Evolutionary conservation across 441 rosid genomes (phyloP).

Genomic region (Bruguiera hainesii): DNA sequence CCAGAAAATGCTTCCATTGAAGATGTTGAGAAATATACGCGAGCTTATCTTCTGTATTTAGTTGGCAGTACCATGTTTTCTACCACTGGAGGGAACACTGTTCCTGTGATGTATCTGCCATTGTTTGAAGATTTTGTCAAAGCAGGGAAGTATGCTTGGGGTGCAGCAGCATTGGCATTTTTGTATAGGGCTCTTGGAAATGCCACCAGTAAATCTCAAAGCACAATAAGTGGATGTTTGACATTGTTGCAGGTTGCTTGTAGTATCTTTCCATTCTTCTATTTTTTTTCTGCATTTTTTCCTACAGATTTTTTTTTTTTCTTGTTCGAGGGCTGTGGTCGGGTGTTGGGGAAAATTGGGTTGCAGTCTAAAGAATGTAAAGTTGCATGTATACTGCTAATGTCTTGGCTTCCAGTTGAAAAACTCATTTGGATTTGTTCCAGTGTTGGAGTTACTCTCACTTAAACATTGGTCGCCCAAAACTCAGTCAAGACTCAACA

Average conservation of each 20-base stretch:
- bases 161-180: conserved; percentile 72
- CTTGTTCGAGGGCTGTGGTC: no score
- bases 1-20: conserved; percentile 48
- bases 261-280: background rate
- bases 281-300: background rate
- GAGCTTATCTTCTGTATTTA: conserved; percentile 68
- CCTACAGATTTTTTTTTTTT: background rate
- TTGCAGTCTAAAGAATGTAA: no score
- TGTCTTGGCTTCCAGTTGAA: conserved; percentile 10
- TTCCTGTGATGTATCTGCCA: conserved; percentile 62
- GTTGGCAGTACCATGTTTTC: conserved; percentile 73
- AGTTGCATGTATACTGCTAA: no score
- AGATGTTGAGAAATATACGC: conserved; percentile 49
- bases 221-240: conserved; percentile 77
- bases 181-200: conserved; percentile 71
- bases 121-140: conserved; percentile 59
- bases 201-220: conserved; percentile 67
- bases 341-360: no score
- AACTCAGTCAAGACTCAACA: conserved; percentile 39
- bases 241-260: conserved; percentile 61
- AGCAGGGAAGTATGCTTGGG: conserved; percentile 77
- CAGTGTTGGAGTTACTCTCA: conserved; percentile 88
- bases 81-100: conserved; percentile 69
- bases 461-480: conserved; percentile 61
- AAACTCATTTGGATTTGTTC: conserved; percentile 6